These are phyloP conservation scores for Nicotiana attenuata DNA, from an alignment of 257 asterid species.

Conservation along the genomic window DNA sequence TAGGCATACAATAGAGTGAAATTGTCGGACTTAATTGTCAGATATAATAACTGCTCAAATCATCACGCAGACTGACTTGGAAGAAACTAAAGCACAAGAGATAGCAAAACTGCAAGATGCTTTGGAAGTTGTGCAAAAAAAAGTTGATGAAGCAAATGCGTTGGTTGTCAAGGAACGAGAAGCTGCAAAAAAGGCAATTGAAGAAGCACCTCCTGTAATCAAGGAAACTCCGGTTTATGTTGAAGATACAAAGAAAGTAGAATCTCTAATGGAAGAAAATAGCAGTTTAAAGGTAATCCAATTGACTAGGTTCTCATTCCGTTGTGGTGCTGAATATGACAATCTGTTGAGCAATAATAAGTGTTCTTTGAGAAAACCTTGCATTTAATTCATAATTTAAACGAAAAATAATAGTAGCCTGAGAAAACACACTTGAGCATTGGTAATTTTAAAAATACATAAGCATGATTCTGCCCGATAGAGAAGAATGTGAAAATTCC, in stretches of 20 bases:
- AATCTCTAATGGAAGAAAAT: constrained; percentile 67
- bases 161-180: constrained; percentile 67
- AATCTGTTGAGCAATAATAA: background rate
- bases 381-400: background rate
- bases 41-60: constrained; percentile 10
- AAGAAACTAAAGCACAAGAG: constrained; percentile 83
- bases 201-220: constrained; percentile 94
- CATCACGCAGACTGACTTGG: constrained; percentile 74
- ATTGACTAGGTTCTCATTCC: background rate
- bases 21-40: background rate
- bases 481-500: too few species aligned
- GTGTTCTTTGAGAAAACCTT: background rate
- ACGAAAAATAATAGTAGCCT: background rate
- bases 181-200: constrained; percentile 83
- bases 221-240: constrained; percentile 81
- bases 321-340: background rate
- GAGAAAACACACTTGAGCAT: background rate
- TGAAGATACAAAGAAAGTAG: constrained; percentile 80
- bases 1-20: background rate
- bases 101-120: constrained; percentile 57
- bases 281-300: constrained; percentile 59
- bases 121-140: constrained; percentile 69
- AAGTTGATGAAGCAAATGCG: constrained; percentile 71
- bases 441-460: background rate
- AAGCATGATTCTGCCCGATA: too few species aligned